Evolutionary conservation across 192 early-diverging fungal genomes (phyloP).

Genomic region (Funneliformis mosseae): DNA sequence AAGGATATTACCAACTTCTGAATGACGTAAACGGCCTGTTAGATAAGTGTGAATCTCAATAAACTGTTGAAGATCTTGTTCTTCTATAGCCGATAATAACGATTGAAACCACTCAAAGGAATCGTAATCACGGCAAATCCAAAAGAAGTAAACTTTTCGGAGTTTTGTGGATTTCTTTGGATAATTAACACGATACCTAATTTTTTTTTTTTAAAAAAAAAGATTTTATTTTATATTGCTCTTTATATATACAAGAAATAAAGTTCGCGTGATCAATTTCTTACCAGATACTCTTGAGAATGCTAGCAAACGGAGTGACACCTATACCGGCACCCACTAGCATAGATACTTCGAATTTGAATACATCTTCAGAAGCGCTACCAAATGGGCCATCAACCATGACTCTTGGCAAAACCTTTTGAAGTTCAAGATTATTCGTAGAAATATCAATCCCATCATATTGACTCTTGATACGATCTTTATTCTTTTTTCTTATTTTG

Average conservation of each 20-base stretch:
- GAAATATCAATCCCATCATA: conserved; percentile 25
- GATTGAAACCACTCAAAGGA: conserved; percentile 86
- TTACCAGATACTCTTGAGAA: conserved; percentile 71
- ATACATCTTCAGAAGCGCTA: conserved; percentile 71
- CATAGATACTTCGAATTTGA: conserved; percentile 71
- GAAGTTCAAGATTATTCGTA: conserved; percentile 25
- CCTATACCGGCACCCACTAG: conserved; percentile 82
- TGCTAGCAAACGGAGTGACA: conserved; percentile 75
- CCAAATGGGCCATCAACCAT: conserved; percentile 77
- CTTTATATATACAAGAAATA: neutral
- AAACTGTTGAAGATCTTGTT: conserved; percentile 59
- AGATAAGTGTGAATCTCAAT: conserved; percentile 71
- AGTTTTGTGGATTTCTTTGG: conserved; percentile 53
- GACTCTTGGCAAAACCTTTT: conserved; percentile 53
- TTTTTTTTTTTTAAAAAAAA: neutral
- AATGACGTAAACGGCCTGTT: conserved; percentile 66
- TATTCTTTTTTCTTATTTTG: conserved; percentile 41
- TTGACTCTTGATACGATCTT: conserved; percentile 35
- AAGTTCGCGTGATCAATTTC: neutral
- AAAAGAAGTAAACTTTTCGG: conserved; percentile 78
- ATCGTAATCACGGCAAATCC: conserved; percentile 73
- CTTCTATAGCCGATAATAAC: conserved; percentile 64
- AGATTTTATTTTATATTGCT: neutral
- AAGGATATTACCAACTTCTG: conserved; percentile 64
- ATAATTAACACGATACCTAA: conserved; percentile 59